These are phyloP conservation scores for Aspergillus fumigatus DNA, from an alignment of 2,329 filamentous ascomycete genomes.

Conservation along the genomic window DNA sequence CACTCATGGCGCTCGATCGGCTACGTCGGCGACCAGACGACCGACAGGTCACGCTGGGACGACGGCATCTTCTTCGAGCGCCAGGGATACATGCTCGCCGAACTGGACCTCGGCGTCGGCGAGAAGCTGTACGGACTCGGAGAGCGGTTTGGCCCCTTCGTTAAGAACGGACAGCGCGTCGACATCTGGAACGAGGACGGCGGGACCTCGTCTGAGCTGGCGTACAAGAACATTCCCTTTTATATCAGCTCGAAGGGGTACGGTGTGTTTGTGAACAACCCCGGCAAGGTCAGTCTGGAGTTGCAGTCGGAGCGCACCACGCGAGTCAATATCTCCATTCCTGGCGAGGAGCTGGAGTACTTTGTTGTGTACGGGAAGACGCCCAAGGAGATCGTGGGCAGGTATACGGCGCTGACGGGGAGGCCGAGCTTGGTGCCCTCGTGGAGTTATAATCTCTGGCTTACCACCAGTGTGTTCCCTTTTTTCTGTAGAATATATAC, in stretches of 20 bases:
- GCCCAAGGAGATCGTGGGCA: constrained; percentile 65
- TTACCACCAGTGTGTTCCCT: constrained; percentile 53
- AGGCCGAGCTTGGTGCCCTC: constrained; percentile 60
- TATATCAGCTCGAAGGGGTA: constrained; percentile 60
- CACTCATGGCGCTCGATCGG: constrained; percentile 40
- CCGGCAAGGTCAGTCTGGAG: constrained; percentile 66
- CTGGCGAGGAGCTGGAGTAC: constrained; percentile 67
- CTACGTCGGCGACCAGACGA: constrained; percentile 33
- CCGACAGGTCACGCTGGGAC: constrained; percentile 25
- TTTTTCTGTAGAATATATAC: background rate
- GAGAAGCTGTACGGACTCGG: constrained; percentile 71
- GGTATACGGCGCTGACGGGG: constrained; percentile 65
- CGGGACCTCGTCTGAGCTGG: constrained; percentile 37
- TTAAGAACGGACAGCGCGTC: constrained; percentile 68
- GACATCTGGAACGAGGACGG: constrained; percentile 60
- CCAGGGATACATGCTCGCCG: constrained; percentile 38
- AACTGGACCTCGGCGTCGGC: constrained; percentile 40
- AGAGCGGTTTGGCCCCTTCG: constrained; percentile 71
- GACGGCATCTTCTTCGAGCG: constrained; percentile 37
- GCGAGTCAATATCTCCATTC: constrained; percentile 64
- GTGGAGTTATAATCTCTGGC: constrained; percentile 74
- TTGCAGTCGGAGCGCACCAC: constrained; percentile 70
- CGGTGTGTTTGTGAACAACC: constrained; percentile 69
- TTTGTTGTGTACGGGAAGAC: constrained; percentile 68
- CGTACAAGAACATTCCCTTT: constrained; percentile 41